A percentile compares a stretch with the other conserved stretches of the same genome.
Evolutionary conservation across 192 early-diverging fungal species (phyloP).

Genomic region (Backusella australiensis): DNA sequence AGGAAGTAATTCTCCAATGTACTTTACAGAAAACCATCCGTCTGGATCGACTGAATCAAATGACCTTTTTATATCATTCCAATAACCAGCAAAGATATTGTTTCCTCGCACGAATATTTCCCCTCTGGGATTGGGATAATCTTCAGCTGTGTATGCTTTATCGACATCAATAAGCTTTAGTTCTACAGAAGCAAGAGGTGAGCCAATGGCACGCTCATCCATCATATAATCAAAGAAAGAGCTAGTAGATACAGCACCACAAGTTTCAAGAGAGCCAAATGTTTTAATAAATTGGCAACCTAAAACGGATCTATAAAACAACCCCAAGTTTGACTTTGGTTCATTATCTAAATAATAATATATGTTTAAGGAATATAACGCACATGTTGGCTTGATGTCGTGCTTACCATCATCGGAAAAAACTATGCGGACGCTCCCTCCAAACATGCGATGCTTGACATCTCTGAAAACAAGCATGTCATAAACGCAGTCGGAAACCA

Average conservation of each 20-base stretch:
- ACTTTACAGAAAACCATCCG: conserved; percentile 86
- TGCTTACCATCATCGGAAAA: conserved; percentile 19
- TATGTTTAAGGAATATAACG: neutral
- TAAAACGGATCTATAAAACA: conserved; percentile 59
- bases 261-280: conserved; percentile 37
- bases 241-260: conserved; percentile 28
- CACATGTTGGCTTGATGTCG: neutral
- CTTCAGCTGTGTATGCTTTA: conserved; percentile 68
- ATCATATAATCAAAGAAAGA: conserved; percentile 43
- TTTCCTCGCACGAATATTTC: conserved; percentile 83
- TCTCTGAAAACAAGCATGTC: conserved; percentile 44
- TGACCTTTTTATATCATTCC: conserved; percentile 72
- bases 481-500: conserved; percentile 36
- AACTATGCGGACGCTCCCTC: conserved; percentile 34
- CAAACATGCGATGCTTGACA: conserved; percentile 36
- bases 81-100: conserved; percentile 81
- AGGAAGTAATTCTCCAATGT: conserved; percentile 57
- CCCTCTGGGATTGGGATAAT: conserved; percentile 76
- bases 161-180: conserved; percentile 78
- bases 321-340: conserved; percentile 1
- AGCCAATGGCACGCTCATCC: conserved; percentile 51
- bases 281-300: conserved; percentile 61
- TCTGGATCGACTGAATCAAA: conserved; percentile 67
- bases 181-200: conserved; percentile 63
- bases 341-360: conserved; percentile 6